Base-by-base conservation (phyloP, 208 protist species). In the Leishmania braziliensis region DNA sequence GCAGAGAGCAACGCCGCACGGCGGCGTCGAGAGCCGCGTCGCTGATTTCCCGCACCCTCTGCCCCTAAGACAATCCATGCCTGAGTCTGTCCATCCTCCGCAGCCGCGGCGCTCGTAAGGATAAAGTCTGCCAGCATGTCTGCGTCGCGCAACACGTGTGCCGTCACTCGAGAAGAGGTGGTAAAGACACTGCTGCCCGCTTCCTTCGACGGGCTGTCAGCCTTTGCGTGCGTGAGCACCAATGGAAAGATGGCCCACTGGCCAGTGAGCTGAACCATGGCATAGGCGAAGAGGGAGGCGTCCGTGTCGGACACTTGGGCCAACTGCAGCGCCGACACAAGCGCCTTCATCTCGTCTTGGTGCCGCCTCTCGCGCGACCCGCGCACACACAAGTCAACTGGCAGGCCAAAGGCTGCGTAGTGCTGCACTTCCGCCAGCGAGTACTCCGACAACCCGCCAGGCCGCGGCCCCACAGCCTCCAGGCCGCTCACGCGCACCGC, bases 111-210 rank as follows among this genome's bases (percentile, higher is more conserved):
- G 74, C 92, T 92, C 46, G 91, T 88, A 33, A 75, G 72, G 16
- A 96, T 78, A 70, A 96, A 89, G 20, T 95, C 91, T 3, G 91
- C 79, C 5, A 97, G 88, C 87, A 95, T 82, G 73, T 97, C 94
- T 23, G 76, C 81, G 58, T 97, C 91, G 6, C 88, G 86, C 77
- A 96, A 79, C 75, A 93, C 82, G 78, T 95, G 92, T 5, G 83
- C 90, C 43, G 62, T 83, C 66, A 88, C 68, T n/a, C 69, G 62
- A 46, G 66, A 70, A 23, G 63, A 33, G 4, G 29, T 9, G 10
- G 46, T 76, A 65, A 50, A 51, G 46, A 43, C 46, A 66, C 20
- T 58, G 46, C 75, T 20, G 48, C 29, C 76, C 62, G 58, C 74
- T 23, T 77, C 53, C 58, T n/a, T 72, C 46, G 8, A 48, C 60